Percentiles rank a stretch among this genome's conserved stretches.
These are phyloP conservation scores for Plicaturopsis crispa DNA, from an alignment of 768 basidiomycete species.

Conservation along the genomic window DNA sequence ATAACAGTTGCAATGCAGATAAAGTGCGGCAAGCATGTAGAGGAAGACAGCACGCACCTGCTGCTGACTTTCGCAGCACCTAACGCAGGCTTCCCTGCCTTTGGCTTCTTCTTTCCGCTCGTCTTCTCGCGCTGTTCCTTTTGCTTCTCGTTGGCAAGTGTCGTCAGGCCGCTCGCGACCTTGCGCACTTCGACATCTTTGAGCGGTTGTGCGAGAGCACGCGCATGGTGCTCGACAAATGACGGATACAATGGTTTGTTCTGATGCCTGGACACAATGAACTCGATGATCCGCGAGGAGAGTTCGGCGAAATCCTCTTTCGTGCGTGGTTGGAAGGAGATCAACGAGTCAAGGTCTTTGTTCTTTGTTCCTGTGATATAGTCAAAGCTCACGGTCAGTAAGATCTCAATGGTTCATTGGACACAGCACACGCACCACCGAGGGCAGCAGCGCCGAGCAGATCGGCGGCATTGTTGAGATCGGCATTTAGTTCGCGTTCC, in stretches of 20 bases:
- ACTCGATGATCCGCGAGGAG: constrained; percentile 66
- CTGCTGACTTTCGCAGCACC: constrained; percentile 63
- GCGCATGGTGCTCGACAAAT: constrained; percentile 82
- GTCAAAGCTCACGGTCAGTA: too few relatives aligned
- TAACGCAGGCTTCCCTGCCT: constrained; percentile 66
- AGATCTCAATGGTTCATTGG: too few relatives aligned
- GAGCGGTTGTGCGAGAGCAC: constrained; percentile 66
- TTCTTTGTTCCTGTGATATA: constrained; percentile 63
- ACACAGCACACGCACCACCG: constrained; percentile 47
- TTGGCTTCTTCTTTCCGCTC: constrained; percentile 86
- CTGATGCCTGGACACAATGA: constrained; percentile 72
- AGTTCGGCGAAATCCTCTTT: constrained; percentile 82
- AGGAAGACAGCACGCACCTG: constrained; percentile 57
- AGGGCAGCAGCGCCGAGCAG: constrained; percentile 67
- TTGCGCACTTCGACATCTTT: constrained; percentile 91
- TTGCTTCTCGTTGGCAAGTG: constrained; percentile 93
- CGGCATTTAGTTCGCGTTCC: constrained; percentile 79
- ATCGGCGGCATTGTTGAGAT: constrained; percentile 78
- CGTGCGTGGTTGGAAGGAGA: constrained; percentile 76
- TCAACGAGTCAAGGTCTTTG: constrained; percentile 59
- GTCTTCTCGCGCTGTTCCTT: constrained; percentile 81
- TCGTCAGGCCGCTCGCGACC: constrained; percentile 74
- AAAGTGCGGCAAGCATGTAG: too few relatives aligned
- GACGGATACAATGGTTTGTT: constrained; percentile 73
- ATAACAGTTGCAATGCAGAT: too few relatives aligned